phyloP scores from a whole-genome alignment of 169 alveolate genomes.

The Eimeria maxima region DNA sequence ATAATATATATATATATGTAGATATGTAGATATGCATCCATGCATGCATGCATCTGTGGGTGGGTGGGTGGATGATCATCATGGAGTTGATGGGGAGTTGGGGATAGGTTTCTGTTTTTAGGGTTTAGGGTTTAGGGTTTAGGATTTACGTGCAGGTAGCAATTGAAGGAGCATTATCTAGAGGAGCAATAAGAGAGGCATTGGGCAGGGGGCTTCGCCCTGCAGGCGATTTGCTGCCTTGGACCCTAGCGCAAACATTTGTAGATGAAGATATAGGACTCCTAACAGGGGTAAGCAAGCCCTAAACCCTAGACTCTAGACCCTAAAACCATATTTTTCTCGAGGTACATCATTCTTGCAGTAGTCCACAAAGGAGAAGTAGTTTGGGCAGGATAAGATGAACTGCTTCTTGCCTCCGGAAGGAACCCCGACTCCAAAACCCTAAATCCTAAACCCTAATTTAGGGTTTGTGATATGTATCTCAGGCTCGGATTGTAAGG shows the following conservation, averaged over 20 bases:
- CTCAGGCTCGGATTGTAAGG: neutral
- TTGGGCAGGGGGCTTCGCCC: neutral
- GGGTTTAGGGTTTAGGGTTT: conserved; percentile 34
- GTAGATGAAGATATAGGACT: neutral
- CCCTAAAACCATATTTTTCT: neutral
- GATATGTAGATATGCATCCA: too few relatives aligned
- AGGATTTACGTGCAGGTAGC: neutral
- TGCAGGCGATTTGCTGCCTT: neutral
- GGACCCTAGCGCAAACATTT: too few relatives aligned
- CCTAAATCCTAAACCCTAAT: neutral
- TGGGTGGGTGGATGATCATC: too few relatives aligned
- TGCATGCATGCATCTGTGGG: too few relatives aligned
- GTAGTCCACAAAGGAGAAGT: too few relatives aligned
- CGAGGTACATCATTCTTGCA: neutral
- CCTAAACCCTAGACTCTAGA: neutral
- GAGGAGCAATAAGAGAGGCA: neutral
- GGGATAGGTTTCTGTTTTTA: too few relatives aligned
- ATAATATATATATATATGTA: too few relatives aligned
- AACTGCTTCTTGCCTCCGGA: neutral
- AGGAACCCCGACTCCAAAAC: neutral
- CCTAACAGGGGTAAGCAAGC: neutral
- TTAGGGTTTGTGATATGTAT: neutral
- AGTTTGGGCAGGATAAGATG: too few relatives aligned
- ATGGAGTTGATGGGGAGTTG: too few relatives aligned
- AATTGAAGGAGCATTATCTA: neutral